These are phyloP conservation scores for Umbilicaria muhlenbergii DNA, from an alignment of 495 filamentous ascomycete species.

Conservation along the genomic window DNA sequence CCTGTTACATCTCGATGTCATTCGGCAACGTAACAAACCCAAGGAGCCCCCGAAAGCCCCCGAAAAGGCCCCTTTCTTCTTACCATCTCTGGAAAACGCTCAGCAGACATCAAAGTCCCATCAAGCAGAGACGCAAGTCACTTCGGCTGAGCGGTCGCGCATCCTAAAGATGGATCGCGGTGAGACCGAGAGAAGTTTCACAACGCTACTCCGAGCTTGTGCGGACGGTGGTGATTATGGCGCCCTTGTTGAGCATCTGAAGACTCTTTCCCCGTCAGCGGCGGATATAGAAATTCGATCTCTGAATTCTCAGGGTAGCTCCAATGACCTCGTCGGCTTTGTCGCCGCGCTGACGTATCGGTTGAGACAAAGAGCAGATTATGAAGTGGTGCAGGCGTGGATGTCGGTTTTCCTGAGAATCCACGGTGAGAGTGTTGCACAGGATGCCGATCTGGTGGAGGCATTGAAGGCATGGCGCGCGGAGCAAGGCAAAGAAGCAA, in stretches of 20 bases:
- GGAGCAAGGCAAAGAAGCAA: constrained; percentile 49
- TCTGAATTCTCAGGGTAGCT: constrained; percentile 32
- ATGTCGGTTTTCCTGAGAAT: constrained; percentile 80
- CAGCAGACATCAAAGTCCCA: not conserved
- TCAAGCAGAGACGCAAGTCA: constrained; percentile 3
- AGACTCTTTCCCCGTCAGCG: constrained; percentile 59
- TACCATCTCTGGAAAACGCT: constrained; percentile 43
- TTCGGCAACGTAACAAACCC: constrained; percentile 82
- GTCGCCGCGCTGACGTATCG: constrained; percentile 57
- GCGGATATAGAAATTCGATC: constrained; percentile 84
- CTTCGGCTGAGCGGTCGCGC: constrained; percentile 22
- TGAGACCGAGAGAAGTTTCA: constrained; percentile 42
- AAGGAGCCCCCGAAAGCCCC: constrained; percentile 80
- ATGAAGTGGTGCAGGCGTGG: constrained; percentile 90
- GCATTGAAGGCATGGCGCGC: constrained; percentile 48
- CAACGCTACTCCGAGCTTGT: constrained; percentile 12
- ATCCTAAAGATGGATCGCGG: constrained; percentile 31
- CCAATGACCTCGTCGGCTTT: constrained; percentile 48
- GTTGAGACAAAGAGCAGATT: constrained; percentile 54
- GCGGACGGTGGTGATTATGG: constrained; percentile 29
- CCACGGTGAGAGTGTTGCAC: constrained; percentile 43
- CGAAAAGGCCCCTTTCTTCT: constrained; percentile 92
- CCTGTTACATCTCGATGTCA: constrained; percentile 73
- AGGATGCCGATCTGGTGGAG: constrained; percentile 27
- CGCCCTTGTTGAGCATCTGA: constrained; percentile 57